Evolutionary conservation across 192 early-diverging fungal genomes (phyloP), one percentile per base, ranked within the genome.

Genomic region (Coemansia sp.): DNA sequence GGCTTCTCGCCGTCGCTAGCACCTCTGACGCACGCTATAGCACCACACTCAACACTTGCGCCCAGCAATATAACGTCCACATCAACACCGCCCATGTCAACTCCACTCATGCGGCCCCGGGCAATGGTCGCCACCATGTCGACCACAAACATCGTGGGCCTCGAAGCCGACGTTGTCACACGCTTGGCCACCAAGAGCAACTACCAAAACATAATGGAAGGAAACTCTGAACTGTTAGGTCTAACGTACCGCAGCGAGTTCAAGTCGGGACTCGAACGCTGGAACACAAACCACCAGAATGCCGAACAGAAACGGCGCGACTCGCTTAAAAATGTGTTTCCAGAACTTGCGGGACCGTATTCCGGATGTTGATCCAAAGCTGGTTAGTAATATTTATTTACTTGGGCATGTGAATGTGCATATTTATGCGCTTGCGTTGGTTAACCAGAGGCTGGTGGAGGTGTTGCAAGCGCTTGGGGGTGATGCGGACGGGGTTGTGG

Each of bases 221-320:
- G 94, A 12, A 88, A 93, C 54, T 87, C 90, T n/a, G 89, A 89
- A 86, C 85, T 86, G 2, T 69, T 95, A 4, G 91, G 93, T 4
- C 83, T 95, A 22, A 83, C 77, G 3, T 93, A 91, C 76, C 83
- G 86, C n/a, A n/a, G n/a, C n/a, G 89, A 95, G 61, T 84, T 94
- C 27, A 86, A 90, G 35, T 85, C 86, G 6, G 90, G 91, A 0
- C 75, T 95, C 49, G 93, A 95, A 71, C 75, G 86, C 0, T 88
- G 93, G 9, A 88, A 89, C n/a, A 92, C 89, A 11, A 89, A 87
- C 14, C 97, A 98, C 80, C 96, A 97, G 75, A 89, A 93, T 47
- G 94, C 95, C 3, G 97, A 98, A 72, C 97, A 98, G 73, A 93
- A 92, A 71, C 90, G 97, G 10, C 85, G 97, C 7, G 97, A 98